Percentiles rank a stretch among this genome's conserved stretches.
These are phyloP conservation scores for Carex cristatella DNA, from an alignment of 176 grass and related monocot species.

Conservation along the genomic window DNA sequence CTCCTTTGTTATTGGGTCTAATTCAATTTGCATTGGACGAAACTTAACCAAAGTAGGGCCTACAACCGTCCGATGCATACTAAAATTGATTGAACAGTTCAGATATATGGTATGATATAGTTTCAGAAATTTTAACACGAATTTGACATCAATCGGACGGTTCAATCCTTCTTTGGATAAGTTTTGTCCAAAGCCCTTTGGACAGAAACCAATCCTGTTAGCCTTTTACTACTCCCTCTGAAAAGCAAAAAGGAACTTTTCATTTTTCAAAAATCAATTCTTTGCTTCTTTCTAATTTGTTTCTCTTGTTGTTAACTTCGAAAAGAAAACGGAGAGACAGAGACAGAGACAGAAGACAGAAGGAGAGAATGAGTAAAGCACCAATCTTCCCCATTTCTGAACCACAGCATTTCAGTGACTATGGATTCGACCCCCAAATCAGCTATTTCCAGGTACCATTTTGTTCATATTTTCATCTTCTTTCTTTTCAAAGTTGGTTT, in stretches of 20 bases:
- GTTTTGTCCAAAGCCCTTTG: too few relatives aligned
- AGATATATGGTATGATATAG: not conserved
- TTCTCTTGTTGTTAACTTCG: not conserved
- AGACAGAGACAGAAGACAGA: not conserved
- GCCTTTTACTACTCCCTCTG: too few relatives aligned
- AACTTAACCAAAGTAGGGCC: too few relatives aligned
- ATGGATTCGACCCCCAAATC: not conserved
- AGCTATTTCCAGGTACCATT: slow-evolving; percentile 1
- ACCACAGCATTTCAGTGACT: slow-evolving; percentile 3
- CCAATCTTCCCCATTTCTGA: not conserved
- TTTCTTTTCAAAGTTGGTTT: not conserved
- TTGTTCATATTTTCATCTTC: not conserved
- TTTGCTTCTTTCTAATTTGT: not conserved
- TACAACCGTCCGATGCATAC: too few relatives aligned
- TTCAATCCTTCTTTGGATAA: too few relatives aligned
- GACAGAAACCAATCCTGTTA: too few relatives aligned
- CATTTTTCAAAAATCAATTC: too few relatives aligned
- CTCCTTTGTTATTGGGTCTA: not conserved
- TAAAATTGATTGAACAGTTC: too few relatives aligned
- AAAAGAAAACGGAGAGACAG: not conserved
- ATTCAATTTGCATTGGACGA: too few relatives aligned
- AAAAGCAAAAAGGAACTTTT: not conserved
- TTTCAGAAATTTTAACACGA: too few relatives aligned
- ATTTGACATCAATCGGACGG: too few relatives aligned
- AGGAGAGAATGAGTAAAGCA: not conserved